Base-by-base conservation (phyloP, 345 rosid genomes). In the Cardiospermum halicacabum region DNA sequence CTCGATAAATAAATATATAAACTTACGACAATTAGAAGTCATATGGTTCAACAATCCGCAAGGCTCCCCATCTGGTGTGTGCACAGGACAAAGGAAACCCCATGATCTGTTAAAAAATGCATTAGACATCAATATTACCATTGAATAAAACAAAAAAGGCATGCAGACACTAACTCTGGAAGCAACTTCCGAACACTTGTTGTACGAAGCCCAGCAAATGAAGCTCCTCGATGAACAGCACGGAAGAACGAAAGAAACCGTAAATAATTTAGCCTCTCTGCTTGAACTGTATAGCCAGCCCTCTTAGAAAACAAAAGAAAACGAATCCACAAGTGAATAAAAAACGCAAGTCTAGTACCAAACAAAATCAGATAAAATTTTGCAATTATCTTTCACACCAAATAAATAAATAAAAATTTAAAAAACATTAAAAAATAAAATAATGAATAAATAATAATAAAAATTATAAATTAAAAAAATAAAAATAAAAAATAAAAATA, bases 1-100 rank as follows among this genome's bases (percentile, higher is more conserved):
- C 55, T n/a, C 27, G 3, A 1, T 19, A 37, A 64, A 27, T 11
- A 49, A 53, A 68, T 59, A 22, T 51, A 32, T 10, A 3, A 37
- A 84, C 97, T 90, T 80, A 93, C 97, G 80, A 69, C 96, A 81
- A 65, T 75, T 69, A 77, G 81, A 63, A 21, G 99, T 82, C 97
- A 93, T 90, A 72, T 93, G 99, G 70, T 93, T 93, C 69, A 93
- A 78, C 79, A 94, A 79, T 32, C 97, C 99, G 76, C 99, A 94
- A 31, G 99, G 97, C 70, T 86, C 96, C 27, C 99, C 99, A 85
- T 94, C 97, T 69, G 99, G 99, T 51, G 99, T 94, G 77, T 88
- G 97, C 57, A 91, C 97, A 49, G 97, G 99, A 75, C 99, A 91
- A 73, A 94, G 97, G 72, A 91, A 94, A 59, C 99, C 99, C 97